Conservation (phyloP, 2,329 filamentous ascomycete species). For the Claviceps maximensis region DNA sequence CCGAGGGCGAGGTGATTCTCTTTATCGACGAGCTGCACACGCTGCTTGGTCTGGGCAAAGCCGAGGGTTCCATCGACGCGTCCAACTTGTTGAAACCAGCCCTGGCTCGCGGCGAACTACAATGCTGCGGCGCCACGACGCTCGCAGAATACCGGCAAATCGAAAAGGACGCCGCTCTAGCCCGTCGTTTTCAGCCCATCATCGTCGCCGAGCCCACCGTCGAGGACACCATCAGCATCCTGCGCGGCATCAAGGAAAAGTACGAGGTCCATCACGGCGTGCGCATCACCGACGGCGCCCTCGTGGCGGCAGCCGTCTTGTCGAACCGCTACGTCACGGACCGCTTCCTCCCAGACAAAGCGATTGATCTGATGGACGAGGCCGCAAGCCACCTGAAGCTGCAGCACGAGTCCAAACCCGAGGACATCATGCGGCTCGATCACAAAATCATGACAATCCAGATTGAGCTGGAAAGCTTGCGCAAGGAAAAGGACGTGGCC, state of each 20-base stretch:
- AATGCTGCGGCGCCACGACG: constrained; percentile 92
- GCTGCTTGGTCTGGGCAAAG: constrained; percentile 81
- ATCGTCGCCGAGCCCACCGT: constrained; percentile 84
- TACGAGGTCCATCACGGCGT: constrained; percentile 98
- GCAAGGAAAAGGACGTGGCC: constrained; percentile 85
- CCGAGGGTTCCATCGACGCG: constrained; percentile 91
- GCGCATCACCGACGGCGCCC: constrained; percentile 78
- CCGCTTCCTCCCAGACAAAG: constrained; percentile 90
- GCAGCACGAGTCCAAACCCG: constrained; percentile 94
- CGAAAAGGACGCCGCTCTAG: constrained; percentile 90
- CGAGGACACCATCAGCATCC: constrained; percentile 84
- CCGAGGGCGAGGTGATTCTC: constrained; percentile 78
- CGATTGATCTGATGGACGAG: constrained; percentile 93
- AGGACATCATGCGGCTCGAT: constrained; percentile 83
- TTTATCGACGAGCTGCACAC: constrained; percentile 95
- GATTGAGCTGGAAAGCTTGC: constrained; percentile 86
- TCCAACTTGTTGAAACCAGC: constrained; percentile 91
- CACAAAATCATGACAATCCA: constrained; percentile 95
- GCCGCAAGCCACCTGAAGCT: constrained; percentile 80
- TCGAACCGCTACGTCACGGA: constrained; percentile 96
- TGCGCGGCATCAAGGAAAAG: constrained; percentile 92
- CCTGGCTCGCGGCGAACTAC: constrained; percentile 80
- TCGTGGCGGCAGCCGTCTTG: constrained; percentile 83
- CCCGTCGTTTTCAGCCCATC: constrained; percentile 87
- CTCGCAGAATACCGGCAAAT: constrained; percentile 85